phyloP scores from a whole-genome alignment of 2,329 filamentous ascomycete genomes.

The Acarospora socialis region DNA sequence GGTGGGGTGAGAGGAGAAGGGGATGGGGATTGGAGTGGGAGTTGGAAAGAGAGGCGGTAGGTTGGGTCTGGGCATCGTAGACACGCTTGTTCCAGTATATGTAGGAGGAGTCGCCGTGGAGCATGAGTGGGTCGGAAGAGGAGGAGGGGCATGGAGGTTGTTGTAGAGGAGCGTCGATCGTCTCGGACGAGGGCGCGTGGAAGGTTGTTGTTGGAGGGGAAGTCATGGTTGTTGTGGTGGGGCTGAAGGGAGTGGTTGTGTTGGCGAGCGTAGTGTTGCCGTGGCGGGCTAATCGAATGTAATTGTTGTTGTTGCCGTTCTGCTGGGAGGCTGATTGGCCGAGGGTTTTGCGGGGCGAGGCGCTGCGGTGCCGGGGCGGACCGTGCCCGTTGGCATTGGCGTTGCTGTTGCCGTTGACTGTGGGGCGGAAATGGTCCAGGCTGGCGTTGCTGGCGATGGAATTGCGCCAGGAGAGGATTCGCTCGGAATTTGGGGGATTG shows the following conservation, averaged over 20 bases:
- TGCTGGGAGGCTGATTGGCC: slow-evolving; percentile 12
- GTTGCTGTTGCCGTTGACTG: slow-evolving; percentile 12
- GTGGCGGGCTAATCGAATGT: slow-evolving; percentile 2
- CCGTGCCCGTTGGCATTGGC: slow-evolving; percentile 17
- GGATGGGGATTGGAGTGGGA: slow-evolving; percentile 14
- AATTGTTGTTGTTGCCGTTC: neutral
- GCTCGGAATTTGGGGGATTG: slow-evolving; percentile 46
- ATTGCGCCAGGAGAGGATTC: slow-evolving; percentile 81
- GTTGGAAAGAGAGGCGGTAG: slow-evolving; percentile 16
- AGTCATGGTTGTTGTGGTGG: slow-evolving; percentile 11
- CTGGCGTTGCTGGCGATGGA: slow-evolving; percentile 40
- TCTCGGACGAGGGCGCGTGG: slow-evolving; percentile 6
- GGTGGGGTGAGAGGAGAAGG: slow-evolving; percentile 12
- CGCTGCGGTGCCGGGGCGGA: slow-evolving; percentile 25
- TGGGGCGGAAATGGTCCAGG: slow-evolving; percentile 26
- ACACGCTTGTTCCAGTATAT: slow-evolving; percentile 37
- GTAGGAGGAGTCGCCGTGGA: slow-evolving; percentile 37
- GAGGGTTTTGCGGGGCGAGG: slow-evolving; percentile 34
- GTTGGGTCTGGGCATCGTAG: slow-evolving; percentile 26
- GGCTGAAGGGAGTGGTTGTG: slow-evolving; percentile 10
- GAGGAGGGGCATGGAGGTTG: slow-evolving; percentile 15
- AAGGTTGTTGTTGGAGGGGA: slow-evolving; percentile 8
- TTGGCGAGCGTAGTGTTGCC: slow-evolving; percentile 3
- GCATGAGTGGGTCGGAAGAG: slow-evolving; percentile 31
- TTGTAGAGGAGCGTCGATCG: slow-evolving; percentile 14